Evolutionary conservation across 2,329 filamentous ascomycete genomes (phyloP).

Genomic region (Arthrobotrys conoides): DNA sequence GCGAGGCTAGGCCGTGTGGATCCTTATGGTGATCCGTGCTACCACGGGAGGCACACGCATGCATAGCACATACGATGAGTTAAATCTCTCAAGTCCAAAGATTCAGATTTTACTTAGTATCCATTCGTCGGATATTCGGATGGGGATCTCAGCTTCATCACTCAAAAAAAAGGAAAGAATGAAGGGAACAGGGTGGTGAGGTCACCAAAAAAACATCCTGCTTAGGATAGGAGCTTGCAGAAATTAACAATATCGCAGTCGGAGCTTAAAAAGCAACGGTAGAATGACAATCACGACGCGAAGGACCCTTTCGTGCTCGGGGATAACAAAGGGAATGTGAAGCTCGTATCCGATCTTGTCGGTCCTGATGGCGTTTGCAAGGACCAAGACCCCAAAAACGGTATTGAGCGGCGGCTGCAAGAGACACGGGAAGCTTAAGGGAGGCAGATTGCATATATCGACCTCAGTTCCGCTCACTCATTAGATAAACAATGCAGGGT

Average conservation of each 20-base stretch:
- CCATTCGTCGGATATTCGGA: constrained; percentile 37
- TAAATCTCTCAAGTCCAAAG: constrained; percentile 12
- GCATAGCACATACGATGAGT: too few species aligned
- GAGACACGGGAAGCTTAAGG: constrained; percentile 23
- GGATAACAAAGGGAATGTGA: constrained; percentile 9
- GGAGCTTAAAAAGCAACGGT: constrained; percentile 19
- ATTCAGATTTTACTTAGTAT: constrained; percentile 6
- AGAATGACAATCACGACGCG: constrained; percentile 9
- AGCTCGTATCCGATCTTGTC: constrained; percentile 9
- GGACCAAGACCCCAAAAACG: constrained; percentile 9
- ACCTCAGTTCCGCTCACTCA: background rate
- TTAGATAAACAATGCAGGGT: constrained; percentile 19
- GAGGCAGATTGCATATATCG: constrained; percentile 11
- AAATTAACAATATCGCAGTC: constrained; percentile 26
- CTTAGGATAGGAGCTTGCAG: constrained; percentile 23
- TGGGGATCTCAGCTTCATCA: constrained; percentile 1
- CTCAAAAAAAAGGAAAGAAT: too few species aligned
- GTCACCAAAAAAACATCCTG: constrained; percentile 12
- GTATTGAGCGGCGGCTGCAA: constrained; percentile 25
- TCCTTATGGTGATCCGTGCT: constrained; percentile 39
- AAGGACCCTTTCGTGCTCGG: background rate
- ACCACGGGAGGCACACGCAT: constrained; percentile 27
- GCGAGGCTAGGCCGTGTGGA: constrained; percentile 3
- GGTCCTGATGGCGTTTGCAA: constrained; percentile 1
- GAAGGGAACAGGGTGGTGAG: background rate